phyloP scores from a whole-genome alignment of 768 basidiomycete species.

The Asterophora parasitica region DNA sequence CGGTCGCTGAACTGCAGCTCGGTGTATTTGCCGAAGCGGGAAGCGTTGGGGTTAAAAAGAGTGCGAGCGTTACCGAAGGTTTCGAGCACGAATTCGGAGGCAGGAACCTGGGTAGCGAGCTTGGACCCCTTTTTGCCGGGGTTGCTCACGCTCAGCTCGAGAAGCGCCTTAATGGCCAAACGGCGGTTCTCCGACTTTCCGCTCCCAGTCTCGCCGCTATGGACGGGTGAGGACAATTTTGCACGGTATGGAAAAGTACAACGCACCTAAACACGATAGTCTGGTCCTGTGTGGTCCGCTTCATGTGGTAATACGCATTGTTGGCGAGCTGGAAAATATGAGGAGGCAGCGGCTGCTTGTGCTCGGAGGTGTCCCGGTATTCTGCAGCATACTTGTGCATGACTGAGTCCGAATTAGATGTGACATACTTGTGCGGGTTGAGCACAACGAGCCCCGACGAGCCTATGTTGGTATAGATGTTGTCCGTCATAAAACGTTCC shows the following conservation, averaged over 20 bases:
- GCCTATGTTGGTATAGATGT: slow-evolving; percentile 73
- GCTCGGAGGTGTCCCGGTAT: slow-evolving; percentile 69
- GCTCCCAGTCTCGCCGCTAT: slow-evolving; percentile 85
- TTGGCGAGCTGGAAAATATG: slow-evolving; percentile 92
- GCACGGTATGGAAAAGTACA: not conserved
- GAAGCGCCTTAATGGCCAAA: slow-evolving; percentile 85
- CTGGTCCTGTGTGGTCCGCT: slow-evolving; percentile 90
- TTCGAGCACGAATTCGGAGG: slow-evolving; percentile 93
- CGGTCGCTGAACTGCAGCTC: slow-evolving; percentile 96
- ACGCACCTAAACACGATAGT: slow-evolving; percentile 79
- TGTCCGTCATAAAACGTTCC: slow-evolving; percentile 82
- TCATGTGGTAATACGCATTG: slow-evolving; percentile 95
- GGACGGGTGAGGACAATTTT: slow-evolving; percentile 6
- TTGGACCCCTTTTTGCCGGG: slow-evolving; percentile 94
- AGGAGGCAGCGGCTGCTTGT: slow-evolving; percentile 61
- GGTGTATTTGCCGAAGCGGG: slow-evolving; percentile 96
- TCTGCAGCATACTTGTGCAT: slow-evolving; percentile 84
- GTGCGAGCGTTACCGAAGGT: slow-evolving; percentile 92
- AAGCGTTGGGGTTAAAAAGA: slow-evolving; percentile 90
- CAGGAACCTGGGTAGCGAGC: slow-evolving; percentile 80
- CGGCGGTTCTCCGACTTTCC: slow-evolving; percentile 92
- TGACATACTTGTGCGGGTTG: slow-evolving; percentile 90
- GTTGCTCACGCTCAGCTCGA: slow-evolving; percentile 85
- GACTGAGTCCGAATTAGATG: slow-evolving; percentile 77
- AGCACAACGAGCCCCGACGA: slow-evolving; percentile 74